phyloP scores from a whole-genome alignment of 805 yeast species.

The Metschnikowia lochheadii region DNA sequence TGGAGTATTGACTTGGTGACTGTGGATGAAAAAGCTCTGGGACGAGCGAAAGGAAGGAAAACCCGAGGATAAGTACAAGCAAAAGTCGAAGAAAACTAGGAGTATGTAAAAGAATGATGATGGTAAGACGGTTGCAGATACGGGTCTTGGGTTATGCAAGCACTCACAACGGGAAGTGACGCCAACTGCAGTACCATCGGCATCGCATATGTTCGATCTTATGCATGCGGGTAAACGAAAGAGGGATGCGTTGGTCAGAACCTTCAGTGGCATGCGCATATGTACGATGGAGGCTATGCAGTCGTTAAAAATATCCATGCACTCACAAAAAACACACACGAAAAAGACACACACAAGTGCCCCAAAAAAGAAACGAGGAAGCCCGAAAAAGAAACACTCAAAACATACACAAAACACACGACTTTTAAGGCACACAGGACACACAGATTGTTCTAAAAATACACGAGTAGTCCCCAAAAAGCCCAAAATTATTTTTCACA shows the following conservation, averaged over 20 bases:
- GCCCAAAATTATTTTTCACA: too few relatives aligned
- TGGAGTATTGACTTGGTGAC: too few relatives aligned
- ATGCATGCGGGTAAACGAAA: constrained; percentile 5
- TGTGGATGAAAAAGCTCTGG: too few relatives aligned
- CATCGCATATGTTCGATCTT: constrained; percentile 4
- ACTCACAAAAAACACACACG: not conserved
- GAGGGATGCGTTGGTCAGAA: constrained; percentile 3
- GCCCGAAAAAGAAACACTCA: too few relatives aligned
- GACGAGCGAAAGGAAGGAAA: not conserved
- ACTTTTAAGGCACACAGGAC: too few relatives aligned
- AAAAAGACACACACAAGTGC: too few relatives aligned
- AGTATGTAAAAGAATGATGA: not conserved
- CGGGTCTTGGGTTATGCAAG: not conserved
- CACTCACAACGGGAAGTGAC: not conserved
- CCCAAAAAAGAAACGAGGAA: too few relatives aligned
- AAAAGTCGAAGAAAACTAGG: not conserved
- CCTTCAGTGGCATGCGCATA: constrained; percentile 4
- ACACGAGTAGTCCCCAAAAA: too few relatives aligned
- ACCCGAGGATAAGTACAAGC: not conserved
- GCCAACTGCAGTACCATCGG: constrained; percentile 2
- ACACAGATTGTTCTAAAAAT: too few relatives aligned
- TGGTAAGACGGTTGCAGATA: not conserved
- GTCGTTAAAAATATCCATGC: not conserved
- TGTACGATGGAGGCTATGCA: constrained; percentile 2
- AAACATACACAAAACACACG: too few relatives aligned